Percentiles rank a stretch among this genome's conserved stretches.
Conservation (phyloP, 345 rosid species). For the Aquilaria yunnanensis region DNA sequence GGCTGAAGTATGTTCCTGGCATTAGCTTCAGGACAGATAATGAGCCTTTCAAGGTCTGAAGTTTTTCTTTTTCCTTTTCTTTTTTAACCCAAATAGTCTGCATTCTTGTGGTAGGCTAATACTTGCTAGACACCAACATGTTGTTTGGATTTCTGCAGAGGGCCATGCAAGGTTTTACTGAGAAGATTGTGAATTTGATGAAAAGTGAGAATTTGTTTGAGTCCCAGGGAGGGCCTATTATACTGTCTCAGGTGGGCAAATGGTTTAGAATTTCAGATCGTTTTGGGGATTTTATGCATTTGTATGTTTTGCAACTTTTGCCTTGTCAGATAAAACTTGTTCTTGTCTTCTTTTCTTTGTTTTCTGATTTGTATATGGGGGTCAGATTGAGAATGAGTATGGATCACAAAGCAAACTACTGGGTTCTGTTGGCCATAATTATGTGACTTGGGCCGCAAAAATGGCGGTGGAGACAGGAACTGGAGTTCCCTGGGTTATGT, state of each 20-base stretch:
- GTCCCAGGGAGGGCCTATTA: slow-evolving; percentile 98
- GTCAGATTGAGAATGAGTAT: slow-evolving; percentile 97
- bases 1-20: slow-evolving; percentile 19
- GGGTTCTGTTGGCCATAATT: slow-evolving; percentile 79
- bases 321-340: too few relatives aligned
- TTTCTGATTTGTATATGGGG: slow-evolving; percentile 3
- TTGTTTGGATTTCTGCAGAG: slow-evolving; percentile 44
- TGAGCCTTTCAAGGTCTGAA: slow-evolving; percentile 19
- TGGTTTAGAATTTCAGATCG: not conserved
- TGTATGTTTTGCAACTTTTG: too few relatives aligned
- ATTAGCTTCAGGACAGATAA: slow-evolving; percentile 21
- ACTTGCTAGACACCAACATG: too few relatives aligned
- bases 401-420: slow-evolving; percentile 76
- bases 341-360: not conserved
- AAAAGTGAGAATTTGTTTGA: slow-evolving; percentile 89
- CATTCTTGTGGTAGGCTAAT: too few relatives aligned
- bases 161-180: slow-evolving; percentile 92
- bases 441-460: slow-evolving; percentile 94
- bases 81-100: not conserved
- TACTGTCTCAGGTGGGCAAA: slow-evolving; percentile 81
- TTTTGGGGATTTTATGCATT: too few relatives aligned
- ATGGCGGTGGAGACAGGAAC: slow-evolving; percentile 86
- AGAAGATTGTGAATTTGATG: slow-evolving; percentile 91
- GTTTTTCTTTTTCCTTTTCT: slow-evolving; percentile 1
- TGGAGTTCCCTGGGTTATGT: slow-evolving; percentile 99